A percentile compares a stretch with the other conserved stretches of the same genome.
These are phyloP conservation scores for Suillus fuscotomentosus DNA, from an alignment of 768 basidiomycete species.

Conservation along the genomic window DNA sequence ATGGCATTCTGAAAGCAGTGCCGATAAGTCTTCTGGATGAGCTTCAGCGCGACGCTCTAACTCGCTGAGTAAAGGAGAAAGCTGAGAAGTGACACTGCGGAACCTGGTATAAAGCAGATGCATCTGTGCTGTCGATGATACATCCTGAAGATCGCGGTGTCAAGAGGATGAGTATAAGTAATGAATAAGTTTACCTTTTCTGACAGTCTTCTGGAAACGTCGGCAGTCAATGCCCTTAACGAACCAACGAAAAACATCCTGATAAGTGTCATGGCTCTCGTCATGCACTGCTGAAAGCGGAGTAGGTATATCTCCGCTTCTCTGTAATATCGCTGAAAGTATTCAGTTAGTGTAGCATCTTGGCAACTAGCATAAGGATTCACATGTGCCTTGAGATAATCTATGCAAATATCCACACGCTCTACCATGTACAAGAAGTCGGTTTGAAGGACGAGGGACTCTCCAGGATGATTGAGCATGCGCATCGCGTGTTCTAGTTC, in stretches of 20 bases:
- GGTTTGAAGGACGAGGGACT: constrained; percentile 83
- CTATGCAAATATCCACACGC: constrained; percentile 90
- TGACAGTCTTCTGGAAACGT: constrained; percentile 69
- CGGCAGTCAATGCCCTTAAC: constrained; percentile 72
- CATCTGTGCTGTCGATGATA: constrained; percentile 75
- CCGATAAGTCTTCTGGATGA: constrained; percentile 82
- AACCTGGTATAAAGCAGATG: constrained; percentile 93
- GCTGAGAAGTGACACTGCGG: constrained; percentile 61
- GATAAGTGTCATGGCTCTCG: constrained; percentile 95
- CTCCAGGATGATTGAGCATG: constrained; percentile 93
- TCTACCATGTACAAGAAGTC: constrained; percentile 98
- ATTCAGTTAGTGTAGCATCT: not conserved
- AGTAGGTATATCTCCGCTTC: constrained; percentile 95
- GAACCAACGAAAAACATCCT: constrained; percentile 95
- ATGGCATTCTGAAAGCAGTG: constrained; percentile 85
- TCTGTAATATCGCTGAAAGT: constrained; percentile 74
- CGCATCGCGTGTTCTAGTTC: constrained; percentile 91
- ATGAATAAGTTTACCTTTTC: constrained; percentile 57
- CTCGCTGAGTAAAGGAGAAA: constrained; percentile 79
- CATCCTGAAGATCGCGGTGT: constrained; percentile 45
- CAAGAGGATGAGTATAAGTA: not conserved
- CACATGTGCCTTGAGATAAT: constrained; percentile 85
- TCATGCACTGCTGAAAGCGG: constrained; percentile 98
- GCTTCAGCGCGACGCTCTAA: constrained; percentile 74
- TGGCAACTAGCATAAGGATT: constrained; percentile 22